Evolutionary conservation across 192 early-diverging fungal species (phyloP), one percentile per base, ranked within the genome.

Genomic region (Coemansia sp.): DNA sequence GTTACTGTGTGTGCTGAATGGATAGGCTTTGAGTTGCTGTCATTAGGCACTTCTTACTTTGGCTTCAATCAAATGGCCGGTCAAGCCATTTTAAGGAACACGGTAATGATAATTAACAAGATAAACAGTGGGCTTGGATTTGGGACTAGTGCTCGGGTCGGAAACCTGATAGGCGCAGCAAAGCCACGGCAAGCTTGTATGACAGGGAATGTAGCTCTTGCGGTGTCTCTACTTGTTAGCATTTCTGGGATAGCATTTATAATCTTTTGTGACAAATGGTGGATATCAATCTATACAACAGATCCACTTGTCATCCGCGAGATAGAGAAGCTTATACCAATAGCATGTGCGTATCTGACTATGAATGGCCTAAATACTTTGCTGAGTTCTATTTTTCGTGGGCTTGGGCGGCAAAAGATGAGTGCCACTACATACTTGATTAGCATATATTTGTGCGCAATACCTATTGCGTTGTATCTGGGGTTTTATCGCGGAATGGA

Each of bases 111-210:
- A 18, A 82, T 85, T 26, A 50, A 84, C 49, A 70, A 87, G n/a
- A 94, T 91, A 71, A 88, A 86, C 32, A 83, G 91, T 51, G 93
- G 93, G 2, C 74, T 95, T 25, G 78, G 88, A n/a, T 85, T 96
- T 24, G 90, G 88, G 0, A 83, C 87, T 0, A 86, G 89, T 8
- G 91, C 89, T 49, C 83, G 95, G 10, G 88, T 95, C 34, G 94
- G 89, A 24, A 87, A 88, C 58, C 75, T 90, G n/a, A 68, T 90
- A 10, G 90, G 90, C 10, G 85, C 83, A 41, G 82, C 67, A 22
- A 74, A 76, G 8, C 57, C 82, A 10, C 54, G 66, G 1, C 78
- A 82, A 31, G 90, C 90, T 2, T 78, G 81, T 53, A 65, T 82
- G 24, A 70, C 88, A 7, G 55, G 82, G 22, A 67, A 76, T 7